Conservation (phyloP, 371 early-diverging fungal genomes). For the Mortierella sp. region DNA sequence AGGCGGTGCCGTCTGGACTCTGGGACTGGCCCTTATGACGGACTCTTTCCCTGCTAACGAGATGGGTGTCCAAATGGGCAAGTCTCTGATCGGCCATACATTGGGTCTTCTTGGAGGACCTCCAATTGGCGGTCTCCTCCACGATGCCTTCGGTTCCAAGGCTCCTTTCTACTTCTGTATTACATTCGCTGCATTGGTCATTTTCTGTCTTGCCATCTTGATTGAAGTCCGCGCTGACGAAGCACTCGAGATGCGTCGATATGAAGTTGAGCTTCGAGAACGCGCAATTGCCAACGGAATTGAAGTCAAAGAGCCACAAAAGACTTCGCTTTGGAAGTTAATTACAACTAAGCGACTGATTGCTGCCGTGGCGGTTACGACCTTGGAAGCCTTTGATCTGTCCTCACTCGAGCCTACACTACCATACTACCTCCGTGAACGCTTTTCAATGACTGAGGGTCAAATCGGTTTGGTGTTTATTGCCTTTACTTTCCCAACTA, state of each 20-base stretch:
- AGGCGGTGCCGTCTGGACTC: constrained; percentile 73
- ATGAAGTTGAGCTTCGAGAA: constrained; percentile 37
- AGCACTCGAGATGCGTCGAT: constrained; percentile 27
- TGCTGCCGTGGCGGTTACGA: constrained; percentile 49
- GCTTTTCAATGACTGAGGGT: constrained; percentile 67
- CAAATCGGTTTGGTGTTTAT: constrained; percentile 68
- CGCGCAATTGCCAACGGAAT: constrained; percentile 37
- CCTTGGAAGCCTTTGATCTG: constrained; percentile 50
- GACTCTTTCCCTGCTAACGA: constrained; percentile 70
- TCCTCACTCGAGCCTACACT: constrained; percentile 65
- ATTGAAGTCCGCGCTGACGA: constrained; percentile 54
- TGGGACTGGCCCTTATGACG: constrained; percentile 71
- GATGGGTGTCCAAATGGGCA: constrained; percentile 76
- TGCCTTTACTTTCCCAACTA: constrained; percentile 65
- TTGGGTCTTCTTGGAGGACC: constrained; percentile 74
- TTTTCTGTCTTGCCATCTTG: constrained; percentile 19
- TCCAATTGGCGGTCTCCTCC: constrained; percentile 74
- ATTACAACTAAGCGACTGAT: constrained; percentile 50
- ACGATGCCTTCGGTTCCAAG: constrained; percentile 67
- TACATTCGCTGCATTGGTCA: constrained; percentile 67
- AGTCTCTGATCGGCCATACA: constrained; percentile 71
- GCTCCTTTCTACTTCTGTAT: constrained; percentile 83
- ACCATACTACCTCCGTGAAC: constrained; percentile 67
- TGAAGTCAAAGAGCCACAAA: constrained; percentile 5
- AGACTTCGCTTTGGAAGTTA: constrained; percentile 36